Evolutionary conservation across 2,329 filamentous ascomycete species (phyloP).

Genomic region (Diplodia mutila): DNA sequence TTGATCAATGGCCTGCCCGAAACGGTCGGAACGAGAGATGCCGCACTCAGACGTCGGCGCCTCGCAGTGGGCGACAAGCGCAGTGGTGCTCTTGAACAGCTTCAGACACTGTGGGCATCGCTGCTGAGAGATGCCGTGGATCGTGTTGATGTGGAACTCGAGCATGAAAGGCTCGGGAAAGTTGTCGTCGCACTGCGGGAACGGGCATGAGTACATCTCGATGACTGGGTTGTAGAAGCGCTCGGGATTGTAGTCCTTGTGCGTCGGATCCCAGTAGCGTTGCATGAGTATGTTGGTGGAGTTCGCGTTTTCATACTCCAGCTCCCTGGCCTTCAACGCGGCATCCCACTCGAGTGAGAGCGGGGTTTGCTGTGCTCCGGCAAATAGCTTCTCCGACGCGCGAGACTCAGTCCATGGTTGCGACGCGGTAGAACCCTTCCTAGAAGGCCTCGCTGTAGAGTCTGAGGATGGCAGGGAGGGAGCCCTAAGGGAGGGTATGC

Average conservation of each 20-base stretch:
- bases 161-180: constrained; percentile 32
- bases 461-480: not conserved
- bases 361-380: constrained; percentile 38
- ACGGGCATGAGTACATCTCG: constrained; percentile 59
- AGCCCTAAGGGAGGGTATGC: not conserved
- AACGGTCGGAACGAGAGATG: constrained; percentile 43
- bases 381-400: constrained; percentile 37
- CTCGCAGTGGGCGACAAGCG: constrained; percentile 49
- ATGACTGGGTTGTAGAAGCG: constrained; percentile 52
- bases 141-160: constrained; percentile 40
- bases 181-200: constrained; percentile 55
- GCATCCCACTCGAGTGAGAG: constrained; percentile 36
- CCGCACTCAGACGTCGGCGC: constrained; percentile 36
- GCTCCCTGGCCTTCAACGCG: constrained; percentile 35
- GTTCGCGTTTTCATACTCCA: constrained; percentile 34
- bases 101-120: constrained; percentile 48
- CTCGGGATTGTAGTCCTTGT: constrained; percentile 52
- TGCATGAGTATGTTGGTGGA: constrained; percentile 45
- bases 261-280: constrained; percentile 55
- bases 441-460: not conserved
- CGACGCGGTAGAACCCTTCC: not conserved
- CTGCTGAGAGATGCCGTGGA: constrained; percentile 42
- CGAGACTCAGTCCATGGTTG: not conserved
- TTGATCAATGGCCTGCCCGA: constrained; percentile 42
- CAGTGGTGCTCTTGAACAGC: constrained; percentile 42